Evolutionary conservation across 805 yeast genomes (phyloP).

Genomic region (Starmerella khaoyaiensis): DNA sequence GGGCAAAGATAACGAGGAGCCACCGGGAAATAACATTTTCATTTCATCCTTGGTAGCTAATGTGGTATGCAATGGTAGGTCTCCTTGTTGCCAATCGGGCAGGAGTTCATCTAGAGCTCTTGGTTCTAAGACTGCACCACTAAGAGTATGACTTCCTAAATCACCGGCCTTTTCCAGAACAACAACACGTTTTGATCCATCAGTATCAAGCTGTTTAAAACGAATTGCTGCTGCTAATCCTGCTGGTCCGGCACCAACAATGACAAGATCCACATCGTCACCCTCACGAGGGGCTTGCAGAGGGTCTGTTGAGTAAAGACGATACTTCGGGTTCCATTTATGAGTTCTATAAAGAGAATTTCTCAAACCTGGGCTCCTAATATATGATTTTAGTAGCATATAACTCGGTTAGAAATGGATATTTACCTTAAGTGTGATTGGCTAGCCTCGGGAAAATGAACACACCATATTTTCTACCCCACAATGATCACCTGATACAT

Average conservation of each 20-base stretch:
- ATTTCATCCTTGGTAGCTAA: constrained; percentile 62
- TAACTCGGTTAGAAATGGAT: no score
- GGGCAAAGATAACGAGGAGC: constrained; percentile 58
- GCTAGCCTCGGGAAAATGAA: no score
- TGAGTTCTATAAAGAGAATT: no score
- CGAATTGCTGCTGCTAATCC: constrained; percentile 89
- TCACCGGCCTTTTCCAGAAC: constrained; percentile 88
- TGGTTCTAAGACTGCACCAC: constrained; percentile 93
- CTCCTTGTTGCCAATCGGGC: constrained; percentile 41
- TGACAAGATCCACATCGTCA: constrained; percentile 85
- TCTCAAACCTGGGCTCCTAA: no score
- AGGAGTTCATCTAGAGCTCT: constrained; percentile 70
- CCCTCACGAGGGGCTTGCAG: constrained; percentile 52
- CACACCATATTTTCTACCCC: no score
- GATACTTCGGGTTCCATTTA: no score
- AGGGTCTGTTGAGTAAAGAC: constrained; percentile 1
- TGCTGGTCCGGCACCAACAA: constrained; percentile 97
- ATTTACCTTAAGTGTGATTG: no score
- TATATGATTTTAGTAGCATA: no score
- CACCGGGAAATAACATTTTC: constrained; percentile 46
- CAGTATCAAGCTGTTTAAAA: constrained; percentile 70
- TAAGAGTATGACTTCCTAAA: constrained; percentile 80
- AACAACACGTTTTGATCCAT: constrained; percentile 61
- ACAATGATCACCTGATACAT: no score
- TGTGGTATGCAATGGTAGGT: constrained; percentile 49